Conservation (phyloP, 495 filamentous ascomycete species). For the Penicillium pancosmium region DNA sequence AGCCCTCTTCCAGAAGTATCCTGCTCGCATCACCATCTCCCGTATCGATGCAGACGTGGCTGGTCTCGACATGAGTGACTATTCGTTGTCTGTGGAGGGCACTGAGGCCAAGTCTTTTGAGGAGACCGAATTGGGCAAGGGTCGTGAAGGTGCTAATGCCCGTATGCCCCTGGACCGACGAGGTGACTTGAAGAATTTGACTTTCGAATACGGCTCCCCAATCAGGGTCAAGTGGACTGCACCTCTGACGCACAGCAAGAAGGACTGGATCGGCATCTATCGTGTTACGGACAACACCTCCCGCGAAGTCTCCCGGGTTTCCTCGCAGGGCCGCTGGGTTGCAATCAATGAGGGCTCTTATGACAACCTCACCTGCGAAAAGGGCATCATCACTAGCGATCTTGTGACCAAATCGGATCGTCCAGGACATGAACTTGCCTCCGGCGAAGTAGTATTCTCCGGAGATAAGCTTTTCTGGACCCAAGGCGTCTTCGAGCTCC, state of each 20-base stretch:
- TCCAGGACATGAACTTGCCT: slow-evolving; percentile 39
- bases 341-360: slow-evolving; percentile 76
- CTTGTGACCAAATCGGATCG: slow-evolving; percentile 52
- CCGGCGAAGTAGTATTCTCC: slow-evolving; percentile 82
- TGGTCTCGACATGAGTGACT: slow-evolving; percentile 81
- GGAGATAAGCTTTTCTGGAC: slow-evolving; percentile 98
- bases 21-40: slow-evolving; percentile 83
- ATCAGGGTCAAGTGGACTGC: slow-evolving; percentile 93
- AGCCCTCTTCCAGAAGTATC: slow-evolving; percentile 86
- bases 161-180: slow-evolving; percentile 52
- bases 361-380: slow-evolving; percentile 74
- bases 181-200: slow-evolving; percentile 68
- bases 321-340: slow-evolving; percentile 89
- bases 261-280: slow-evolving; percentile 95
- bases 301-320: slow-evolving; percentile 77
- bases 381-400: slow-evolving; percentile 76
- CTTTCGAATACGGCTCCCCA: slow-evolving; percentile 87
- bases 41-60: slow-evolving; percentile 79
- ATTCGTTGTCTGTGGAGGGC: slow-evolving; percentile 74
- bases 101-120: slow-evolving; percentile 57
- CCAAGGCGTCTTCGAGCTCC: slow-evolving; percentile 91
- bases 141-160: slow-evolving; percentile 53
- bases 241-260: slow-evolving; percentile 85
- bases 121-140: slow-evolving; percentile 46
- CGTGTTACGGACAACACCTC: slow-evolving; percentile 90